phyloP scores from a whole-genome alignment of 169 alveolate genomes.

The Sarcocystis neurona region DNA sequence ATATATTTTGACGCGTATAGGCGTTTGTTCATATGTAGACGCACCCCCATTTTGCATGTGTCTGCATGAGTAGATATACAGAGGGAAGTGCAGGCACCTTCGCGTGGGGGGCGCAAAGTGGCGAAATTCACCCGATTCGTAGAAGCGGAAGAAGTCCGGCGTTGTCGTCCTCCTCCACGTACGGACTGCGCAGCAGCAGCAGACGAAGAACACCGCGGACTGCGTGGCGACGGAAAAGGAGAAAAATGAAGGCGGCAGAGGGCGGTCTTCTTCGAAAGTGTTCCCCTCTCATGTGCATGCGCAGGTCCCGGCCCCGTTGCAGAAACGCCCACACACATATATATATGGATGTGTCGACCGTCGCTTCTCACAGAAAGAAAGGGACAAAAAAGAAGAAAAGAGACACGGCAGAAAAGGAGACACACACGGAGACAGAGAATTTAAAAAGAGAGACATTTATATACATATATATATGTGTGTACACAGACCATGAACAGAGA shows the following conservation, averaged over 20 bases:
- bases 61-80: not conserved
- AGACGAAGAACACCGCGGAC: not conserved
- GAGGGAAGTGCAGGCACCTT: not conserved
- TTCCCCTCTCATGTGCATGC: too few species aligned
- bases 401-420: too few species aligned
- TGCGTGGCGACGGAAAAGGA: not conserved
- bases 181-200: slow-evolving; percentile 18
- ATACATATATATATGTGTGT: not conserved
- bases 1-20: too few species aligned
- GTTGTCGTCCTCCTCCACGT: slow-evolving; percentile 37
- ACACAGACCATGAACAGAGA: not conserved
- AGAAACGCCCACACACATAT: not conserved
- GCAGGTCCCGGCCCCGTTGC: not conserved
- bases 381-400: not conserved
- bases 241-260: too few species aligned
- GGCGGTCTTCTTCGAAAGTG: too few species aligned
- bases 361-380: not conserved
- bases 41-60: too few species aligned
- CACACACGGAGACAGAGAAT: too few species aligned
- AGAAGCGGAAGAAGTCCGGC: slow-evolving; percentile 37
- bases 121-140: slow-evolving; percentile 18
- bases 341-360: not conserved
- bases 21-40: too few species aligned
- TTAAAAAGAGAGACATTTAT: too few species aligned
- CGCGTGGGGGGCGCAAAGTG: too few species aligned